A percentile compares a stretch with the other conserved stretches of the same genome.
Evolutionary conservation across 768 basidiomycete genomes (phyloP).

Genomic region (Hericium alpestre): DNA sequence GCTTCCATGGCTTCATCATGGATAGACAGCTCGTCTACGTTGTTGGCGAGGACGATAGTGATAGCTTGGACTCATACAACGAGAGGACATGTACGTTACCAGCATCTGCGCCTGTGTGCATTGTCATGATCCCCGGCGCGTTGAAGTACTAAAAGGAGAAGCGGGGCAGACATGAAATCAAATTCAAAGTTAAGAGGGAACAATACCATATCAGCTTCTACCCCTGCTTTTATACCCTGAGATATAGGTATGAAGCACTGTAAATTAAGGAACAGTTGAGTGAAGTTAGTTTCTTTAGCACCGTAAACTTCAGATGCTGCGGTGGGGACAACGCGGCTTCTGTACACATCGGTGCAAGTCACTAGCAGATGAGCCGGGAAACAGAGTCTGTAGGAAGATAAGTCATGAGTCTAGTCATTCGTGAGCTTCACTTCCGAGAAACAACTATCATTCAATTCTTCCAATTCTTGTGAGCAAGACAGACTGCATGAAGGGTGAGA

Average conservation of each 20-base stretch:
- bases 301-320: slow-evolving; percentile 26
- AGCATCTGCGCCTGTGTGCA: too few species aligned
- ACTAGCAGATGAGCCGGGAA: background rate
- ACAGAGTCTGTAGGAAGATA: background rate
- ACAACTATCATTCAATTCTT: background rate
- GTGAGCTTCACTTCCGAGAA: background rate
- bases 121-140: too few species aligned
- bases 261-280: background rate
- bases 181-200: too few species aligned
- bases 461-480: background rate
- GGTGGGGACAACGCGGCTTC: slow-evolving; percentile 21
- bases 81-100: too few species aligned
- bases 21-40: too few species aligned
- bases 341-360: slow-evolving; percentile 21
- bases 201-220: background rate
- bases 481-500: background rate
- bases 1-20: too few species aligned
- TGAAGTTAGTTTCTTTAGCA: slow-evolving; percentile 19
- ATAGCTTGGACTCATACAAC: too few species aligned
- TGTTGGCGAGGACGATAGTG: too few species aligned
- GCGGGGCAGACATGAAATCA: too few species aligned
- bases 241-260: background rate
- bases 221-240: background rate
- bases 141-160: too few species aligned
- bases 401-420: background rate